Conservation (phyloP, 495 filamentous ascomycete species). For the Durotheca rogersii region DNA sequence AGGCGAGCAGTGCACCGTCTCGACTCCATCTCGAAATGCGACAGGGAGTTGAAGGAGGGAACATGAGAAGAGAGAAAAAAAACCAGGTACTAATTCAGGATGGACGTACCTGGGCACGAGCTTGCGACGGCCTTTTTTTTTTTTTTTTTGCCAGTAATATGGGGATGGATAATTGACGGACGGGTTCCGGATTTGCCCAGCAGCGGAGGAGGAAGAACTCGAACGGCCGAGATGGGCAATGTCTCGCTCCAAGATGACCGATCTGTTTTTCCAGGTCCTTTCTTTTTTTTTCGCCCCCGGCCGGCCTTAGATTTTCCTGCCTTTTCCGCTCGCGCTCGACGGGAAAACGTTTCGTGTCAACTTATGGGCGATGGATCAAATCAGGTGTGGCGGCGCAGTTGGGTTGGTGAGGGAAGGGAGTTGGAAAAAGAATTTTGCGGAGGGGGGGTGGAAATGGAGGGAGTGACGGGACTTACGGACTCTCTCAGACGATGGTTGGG, state of each 20-base stretch:
- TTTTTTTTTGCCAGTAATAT: constrained; percentile 27
- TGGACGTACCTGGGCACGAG: constrained; percentile 18
- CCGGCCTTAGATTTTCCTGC: too few species aligned
- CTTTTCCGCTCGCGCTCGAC: too few species aligned
- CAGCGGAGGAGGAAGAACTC: constrained; percentile 38
- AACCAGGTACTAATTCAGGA: constrained; percentile 3
- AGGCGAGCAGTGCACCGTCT: neutral
- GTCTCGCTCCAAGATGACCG: constrained; percentile 19
- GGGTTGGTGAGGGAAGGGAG: constrained; percentile 30
- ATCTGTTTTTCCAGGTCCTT: constrained; percentile 23
- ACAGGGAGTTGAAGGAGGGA: neutral
- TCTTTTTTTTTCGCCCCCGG: constrained; percentile 17
- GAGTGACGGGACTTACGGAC: neutral
- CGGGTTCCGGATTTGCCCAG: constrained; percentile 32
- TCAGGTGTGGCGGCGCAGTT: constrained; percentile 24
- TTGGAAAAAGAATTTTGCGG: constrained; percentile 43
- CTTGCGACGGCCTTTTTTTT: constrained; percentile 20
- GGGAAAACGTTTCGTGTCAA: constrained; percentile 32
- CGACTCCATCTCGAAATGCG: constrained; percentile 21
- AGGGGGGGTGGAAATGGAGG: neutral
- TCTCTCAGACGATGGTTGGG: too few species aligned
- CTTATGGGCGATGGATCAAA: constrained; percentile 32
- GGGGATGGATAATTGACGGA: constrained; percentile 36
- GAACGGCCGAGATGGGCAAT: constrained; percentile 32
- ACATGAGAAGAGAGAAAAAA: neutral